Evolutionary conservation across 495 filamentous ascomycete species (phyloP), one percentile per base, ranked within the genome.

Genomic region (Aspergillus leporis): DNA sequence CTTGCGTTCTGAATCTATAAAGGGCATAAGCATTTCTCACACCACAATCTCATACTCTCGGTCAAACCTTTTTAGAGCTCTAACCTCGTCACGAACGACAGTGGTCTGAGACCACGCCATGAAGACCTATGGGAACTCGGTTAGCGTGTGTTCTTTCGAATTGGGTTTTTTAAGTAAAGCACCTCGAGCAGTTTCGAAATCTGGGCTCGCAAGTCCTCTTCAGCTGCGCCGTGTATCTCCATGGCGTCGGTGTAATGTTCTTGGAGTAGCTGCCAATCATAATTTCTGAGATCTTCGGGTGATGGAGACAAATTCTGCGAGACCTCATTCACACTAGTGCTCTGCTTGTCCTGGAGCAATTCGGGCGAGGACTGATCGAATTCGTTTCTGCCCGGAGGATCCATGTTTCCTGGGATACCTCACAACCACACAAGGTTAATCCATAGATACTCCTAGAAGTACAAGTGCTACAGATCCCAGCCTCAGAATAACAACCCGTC

Each of bases 231-330:
- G 23, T 85, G 81, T 48, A 86, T 76, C 23, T 77, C 70, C 69
- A 93, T 83, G 30, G 81, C 81, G 48, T 80, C 73, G 34, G 80
- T 64, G 59, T 89, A 93, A 36, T 83, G 82, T 23, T 77, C 69
- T 68, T 90, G 78, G 18, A 93, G 81, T 38, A 87, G 82, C 7
- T 84, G 78, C 88, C 88, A 91, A 66, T 88, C 80, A 62, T 85
- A 88, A 14, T 61, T 62, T 22, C 73, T 66, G 0, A 83, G 61
- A 1, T 68, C 64, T 34, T 69, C 60, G 36, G 32, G 28, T 14
- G 57, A 54, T 10, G 43, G 51, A 31, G 19, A 40, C 19, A 55
- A 50, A 13, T 41, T 49, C 50, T 36, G 18, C 22, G 51, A 14
- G 36, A 18, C 9, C 50, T 40, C 47, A 41, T 25, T 8, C 14